Percentiles rank a stretch among this genome's conserved stretches.
Conservation (phyloP, 2,329 filamentous ascomycete species). For the Aspergillus arachidicola region DNA sequence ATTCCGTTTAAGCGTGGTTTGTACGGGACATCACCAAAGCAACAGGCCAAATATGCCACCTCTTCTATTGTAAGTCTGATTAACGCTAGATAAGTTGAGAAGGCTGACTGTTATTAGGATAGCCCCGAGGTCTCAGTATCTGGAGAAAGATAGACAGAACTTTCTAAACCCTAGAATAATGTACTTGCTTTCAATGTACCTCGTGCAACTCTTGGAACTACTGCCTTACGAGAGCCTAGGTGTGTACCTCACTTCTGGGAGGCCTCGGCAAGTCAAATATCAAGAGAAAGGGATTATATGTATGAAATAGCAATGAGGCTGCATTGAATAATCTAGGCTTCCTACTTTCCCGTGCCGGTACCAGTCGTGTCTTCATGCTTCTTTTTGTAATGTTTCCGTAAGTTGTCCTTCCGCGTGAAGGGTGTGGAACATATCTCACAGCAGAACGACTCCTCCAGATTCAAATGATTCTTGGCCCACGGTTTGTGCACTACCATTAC, state of each 20-base stretch:
- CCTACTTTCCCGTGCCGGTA: neutral
- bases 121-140: no score
- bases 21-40: no score
- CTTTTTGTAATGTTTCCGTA: neutral
- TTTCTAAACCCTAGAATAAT: no score
- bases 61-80: no score
- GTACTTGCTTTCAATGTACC: no score
- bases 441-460: neutral
- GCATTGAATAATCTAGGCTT: neutral
- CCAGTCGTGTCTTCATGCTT: neutral
- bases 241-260: no score
- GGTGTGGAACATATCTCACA: accelerated
- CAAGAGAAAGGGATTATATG: neutral
- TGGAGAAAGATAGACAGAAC: no score
- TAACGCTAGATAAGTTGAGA: no score
- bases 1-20: no score
- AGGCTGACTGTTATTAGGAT: accelerated
- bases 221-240: no score
- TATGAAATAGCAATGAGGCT: neutral
- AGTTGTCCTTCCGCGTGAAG: neutral
- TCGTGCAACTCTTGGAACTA: no score
- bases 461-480: neutral
- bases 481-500: neutral
- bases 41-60: no score
- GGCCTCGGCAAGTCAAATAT: neutral